Conservation (phyloP, 768 basidiomycete genomes). For the Pleurotus tuoliensis region DNA sequence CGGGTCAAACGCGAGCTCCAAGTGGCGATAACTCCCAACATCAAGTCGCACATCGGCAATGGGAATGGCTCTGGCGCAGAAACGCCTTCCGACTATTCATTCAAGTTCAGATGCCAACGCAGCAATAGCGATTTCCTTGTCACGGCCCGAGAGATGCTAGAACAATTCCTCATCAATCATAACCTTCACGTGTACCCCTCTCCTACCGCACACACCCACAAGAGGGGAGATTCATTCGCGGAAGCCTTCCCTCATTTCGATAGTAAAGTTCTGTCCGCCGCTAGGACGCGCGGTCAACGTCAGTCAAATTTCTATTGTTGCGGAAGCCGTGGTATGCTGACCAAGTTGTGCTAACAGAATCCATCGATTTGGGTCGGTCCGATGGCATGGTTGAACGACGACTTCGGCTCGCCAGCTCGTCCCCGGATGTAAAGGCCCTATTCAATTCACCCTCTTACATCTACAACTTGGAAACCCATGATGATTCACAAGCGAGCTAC, state of each 20-base stretch:
- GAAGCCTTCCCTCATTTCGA: conserved; percentile 97
- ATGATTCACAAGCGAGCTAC: conserved; percentile 60
- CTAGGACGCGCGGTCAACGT: conserved; percentile 62
- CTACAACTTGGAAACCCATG: conserved; percentile 72
- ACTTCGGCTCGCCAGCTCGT: conserved; percentile 81
- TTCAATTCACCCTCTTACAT: conserved; percentile 86
- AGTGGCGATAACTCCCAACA: conserved; percentile 81
- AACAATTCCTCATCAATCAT: conserved; percentile 83
- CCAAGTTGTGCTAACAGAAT: conserved; percentile 43
- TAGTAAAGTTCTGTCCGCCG: conserved; percentile 85
- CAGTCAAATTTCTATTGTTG: conserved; percentile 20
- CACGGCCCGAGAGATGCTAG: conserved; percentile 87
- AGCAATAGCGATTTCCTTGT: conserved; percentile 92
- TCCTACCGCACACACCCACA: conserved; percentile 73
- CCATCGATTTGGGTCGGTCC: conserved; percentile 70
- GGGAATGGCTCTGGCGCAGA: conserved; percentile 42
- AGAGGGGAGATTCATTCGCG: conserved; percentile 88
- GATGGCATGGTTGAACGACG: conserved; percentile 70
- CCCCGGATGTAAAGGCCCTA: conserved; percentile 92
- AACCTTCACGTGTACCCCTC: conserved; percentile 82
- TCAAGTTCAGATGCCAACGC: conserved; percentile 94
- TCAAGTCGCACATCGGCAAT: conserved; percentile 52
- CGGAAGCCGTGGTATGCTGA: conserved; percentile 3
- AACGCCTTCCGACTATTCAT: conserved; percentile 74
- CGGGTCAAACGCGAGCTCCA: conserved; percentile 92